Evolutionary conservation across 345 rosid species (phyloP), one percentile per base, ranked within the genome.

Genomic region (Salix koriyanagi): DNA sequence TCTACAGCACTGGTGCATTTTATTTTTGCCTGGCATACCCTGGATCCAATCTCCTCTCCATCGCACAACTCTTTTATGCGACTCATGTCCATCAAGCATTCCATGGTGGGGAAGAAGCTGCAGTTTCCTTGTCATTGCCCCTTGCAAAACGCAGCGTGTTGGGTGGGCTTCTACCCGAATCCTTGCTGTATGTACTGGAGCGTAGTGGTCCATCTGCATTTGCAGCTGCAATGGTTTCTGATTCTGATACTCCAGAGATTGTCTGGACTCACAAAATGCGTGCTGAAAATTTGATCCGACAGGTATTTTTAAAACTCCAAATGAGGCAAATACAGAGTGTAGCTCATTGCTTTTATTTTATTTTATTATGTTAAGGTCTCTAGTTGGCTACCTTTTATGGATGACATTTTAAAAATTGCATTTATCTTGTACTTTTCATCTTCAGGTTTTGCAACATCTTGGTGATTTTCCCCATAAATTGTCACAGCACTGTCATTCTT

Each of bases 71-170:
- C 70, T 96, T 96, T 85, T 85, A 94, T 9, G 90, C 81, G 54
- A 96, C 99, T 85, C 99, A 96, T 77, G 91, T 93, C 77, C 97
- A 92, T 87, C 99, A 96, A 90, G 98, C 99, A 74, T 96, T 96
- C 83, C 99, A 96, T 88, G 99, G 99, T 69, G 99, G 99, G 68
- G 98, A 96, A 87, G 97, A 96, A 84, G 99, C 99, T 81, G 97
- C 99, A 80, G 97, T 96, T 80, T 92, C 99, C 67, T 87, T 97
- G 14, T 93, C 99, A 67, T 79, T 96, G 78, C 98, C 98, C 73
- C 91, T 96, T 70, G 99, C 99, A 67, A 96, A 96, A 85, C 90
- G 97, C 73, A 96, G 99, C 65, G 99, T 92, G 73, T 86, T 96
- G 87, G 99, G 99, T 86, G 99, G 99, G 77, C 98, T 93, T 87